These are phyloP conservation scores for Capronia americana DNA, from an alignment of 2,329 filamentous ascomycete genomes.

Conservation along the genomic window DNA sequence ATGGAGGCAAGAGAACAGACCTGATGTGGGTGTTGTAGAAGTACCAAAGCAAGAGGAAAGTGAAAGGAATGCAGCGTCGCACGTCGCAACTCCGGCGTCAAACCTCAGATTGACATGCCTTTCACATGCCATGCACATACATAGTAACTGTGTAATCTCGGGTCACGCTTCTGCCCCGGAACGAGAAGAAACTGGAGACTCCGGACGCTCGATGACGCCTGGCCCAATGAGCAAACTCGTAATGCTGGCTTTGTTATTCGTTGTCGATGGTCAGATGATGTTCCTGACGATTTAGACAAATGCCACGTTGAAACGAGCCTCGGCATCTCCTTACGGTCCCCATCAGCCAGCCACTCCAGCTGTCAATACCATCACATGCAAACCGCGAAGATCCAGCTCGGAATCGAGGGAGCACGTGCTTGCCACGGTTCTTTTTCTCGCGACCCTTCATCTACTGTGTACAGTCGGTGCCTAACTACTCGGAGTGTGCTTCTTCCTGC, in stretches of 20 bases:
- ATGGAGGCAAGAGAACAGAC: background rate
- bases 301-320: constrained; percentile 9
- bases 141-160: background rate
- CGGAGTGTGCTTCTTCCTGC: background rate
- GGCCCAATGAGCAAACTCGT: constrained; percentile 11
- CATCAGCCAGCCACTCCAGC: background rate
- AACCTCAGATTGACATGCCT: constrained; percentile 6
- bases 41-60: background rate
- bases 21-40: background rate
- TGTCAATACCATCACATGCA: constrained; percentile 8
- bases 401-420: background rate
- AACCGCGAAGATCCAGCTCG: background rate
- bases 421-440: background rate
- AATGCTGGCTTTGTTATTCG: constrained; percentile 26
- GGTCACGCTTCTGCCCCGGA: constrained; percentile 23
- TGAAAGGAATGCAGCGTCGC: constrained; percentile 1
- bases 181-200: constrained; percentile 21
- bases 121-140: constrained; percentile 10
- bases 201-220: constrained; percentile 11
- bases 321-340: constrained; percentile 8
- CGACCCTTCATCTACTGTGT: background rate
- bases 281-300: constrained; percentile 7
- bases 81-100: constrained; percentile 2
- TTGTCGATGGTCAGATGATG: constrained; percentile 29
- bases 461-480: background rate